phyloP scores from a whole-genome alignment of 345 rosid genomes.

The Citrus australasica region DNA sequence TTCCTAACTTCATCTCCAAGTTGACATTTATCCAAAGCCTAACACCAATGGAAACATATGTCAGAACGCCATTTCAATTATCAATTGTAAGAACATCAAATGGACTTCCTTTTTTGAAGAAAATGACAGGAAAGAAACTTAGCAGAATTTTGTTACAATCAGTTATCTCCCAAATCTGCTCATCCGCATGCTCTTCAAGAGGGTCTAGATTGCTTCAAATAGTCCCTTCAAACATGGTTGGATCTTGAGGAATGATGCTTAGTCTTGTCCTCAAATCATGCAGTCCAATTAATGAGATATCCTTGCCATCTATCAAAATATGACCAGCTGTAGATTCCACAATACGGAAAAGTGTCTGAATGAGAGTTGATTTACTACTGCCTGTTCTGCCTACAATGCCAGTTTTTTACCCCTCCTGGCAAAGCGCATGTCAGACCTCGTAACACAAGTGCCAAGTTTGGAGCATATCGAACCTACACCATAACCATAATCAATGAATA shows the following conservation, averaged over 20 bases:
- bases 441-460: conserved; percentile 78
- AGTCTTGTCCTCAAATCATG: conserved; percentile 70
- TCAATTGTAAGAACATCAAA: background rate
- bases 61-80: background rate
- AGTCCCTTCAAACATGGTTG: conserved; percentile 93
- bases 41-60: background rate
- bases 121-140: too few relatives aligned
- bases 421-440: conserved; percentile 71
- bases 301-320: conserved; percentile 62
- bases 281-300: conserved; percentile 64
- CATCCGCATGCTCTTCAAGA: conserved; percentile 77
- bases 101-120: too few relatives aligned
- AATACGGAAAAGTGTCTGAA: conserved; percentile 72
- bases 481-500: background rate
- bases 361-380: too few relatives aligned
- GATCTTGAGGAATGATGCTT: conserved; percentile 93
- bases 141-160: background rate
- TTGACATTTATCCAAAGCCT: conserved; percentile 63
- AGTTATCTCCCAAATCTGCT: conserved; percentile 82
- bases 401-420: too few relatives aligned
- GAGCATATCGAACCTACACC: conserved; percentile 69
- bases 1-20: conserved; percentile 52
- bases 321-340: conserved; percentile 72
- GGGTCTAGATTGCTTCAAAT: conserved; percentile 82
- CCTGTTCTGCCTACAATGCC: too few relatives aligned